Evolutionary conservation across 2,329 filamentous ascomycete species (phyloP).

Genomic region (Neofusicoccum sp.): DNA sequence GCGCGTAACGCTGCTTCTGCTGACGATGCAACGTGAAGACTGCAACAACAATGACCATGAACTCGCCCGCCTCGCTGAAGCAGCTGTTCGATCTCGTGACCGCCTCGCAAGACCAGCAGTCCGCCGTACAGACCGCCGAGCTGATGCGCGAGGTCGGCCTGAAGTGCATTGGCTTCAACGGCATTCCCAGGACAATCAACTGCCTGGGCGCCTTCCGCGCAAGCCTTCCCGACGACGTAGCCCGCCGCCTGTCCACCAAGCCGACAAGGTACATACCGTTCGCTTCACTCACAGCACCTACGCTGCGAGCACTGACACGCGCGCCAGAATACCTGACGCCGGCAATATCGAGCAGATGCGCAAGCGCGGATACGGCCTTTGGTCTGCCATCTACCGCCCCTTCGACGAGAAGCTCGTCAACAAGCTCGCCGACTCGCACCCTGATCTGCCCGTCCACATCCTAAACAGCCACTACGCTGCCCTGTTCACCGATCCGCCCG

Average conservation of each 20-base stretch:
- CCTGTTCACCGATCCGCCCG: constrained; percentile 64
- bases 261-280: constrained; percentile 57
- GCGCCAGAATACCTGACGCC: constrained; percentile 26
- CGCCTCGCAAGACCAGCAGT: constrained; percentile 27
- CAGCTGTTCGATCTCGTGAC: constrained; percentile 58
- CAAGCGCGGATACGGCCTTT: constrained; percentile 65
- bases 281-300: constrained; percentile 32
- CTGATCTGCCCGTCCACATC: constrained; percentile 81
- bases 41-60: constrained; percentile 82
- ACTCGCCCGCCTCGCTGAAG: constrained; percentile 75
- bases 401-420: constrained; percentile 71
- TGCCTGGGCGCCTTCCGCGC: constrained; percentile 72
- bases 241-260: constrained; percentile 55
- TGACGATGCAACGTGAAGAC: constrained; percentile 52
- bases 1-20: neutral
- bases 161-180: constrained; percentile 80
- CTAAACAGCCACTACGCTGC: constrained; percentile 73
- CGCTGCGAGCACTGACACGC: constrained; percentile 16
- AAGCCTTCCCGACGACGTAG: constrained; percentile 61
- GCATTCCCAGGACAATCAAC: constrained; percentile 81
- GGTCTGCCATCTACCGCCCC: constrained; percentile 76
- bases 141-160: constrained; percentile 75
- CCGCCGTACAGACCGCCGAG: constrained; percentile 60
- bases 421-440: constrained; percentile 75
- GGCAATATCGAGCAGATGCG: constrained; percentile 59